Evolutionary conservation across 108 stramenopile species (phyloP).

Genomic region (Asterionellopsis glacialis): DNA sequence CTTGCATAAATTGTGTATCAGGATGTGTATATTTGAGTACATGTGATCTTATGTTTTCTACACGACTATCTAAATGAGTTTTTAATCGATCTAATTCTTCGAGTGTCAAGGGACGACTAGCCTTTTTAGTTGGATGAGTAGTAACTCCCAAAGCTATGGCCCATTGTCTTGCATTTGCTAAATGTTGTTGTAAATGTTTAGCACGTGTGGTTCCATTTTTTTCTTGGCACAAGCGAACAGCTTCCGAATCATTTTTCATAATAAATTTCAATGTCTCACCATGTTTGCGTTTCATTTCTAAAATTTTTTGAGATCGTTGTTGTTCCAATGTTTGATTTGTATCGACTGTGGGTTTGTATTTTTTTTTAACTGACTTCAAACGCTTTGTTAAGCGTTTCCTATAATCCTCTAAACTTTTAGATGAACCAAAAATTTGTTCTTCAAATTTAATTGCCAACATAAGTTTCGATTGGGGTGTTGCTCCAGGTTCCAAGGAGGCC

Average conservation of each 20-base stretch:
- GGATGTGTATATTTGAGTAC: slow-evolving; percentile 64
- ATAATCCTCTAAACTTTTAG: slow-evolving; percentile 57
- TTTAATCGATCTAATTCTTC: slow-evolving; percentile 35
- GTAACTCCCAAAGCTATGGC: slow-evolving; percentile 44
- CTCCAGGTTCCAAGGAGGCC: slow-evolving; percentile 67
- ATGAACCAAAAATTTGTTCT: slow-evolving; percentile 65
- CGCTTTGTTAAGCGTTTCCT: slow-evolving; percentile 63
- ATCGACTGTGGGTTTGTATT: slow-evolving; percentile 28
- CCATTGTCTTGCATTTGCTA: slow-evolving; percentile 43
- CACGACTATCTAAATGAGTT: slow-evolving; percentile 41
- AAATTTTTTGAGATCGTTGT: slow-evolving; percentile 23
- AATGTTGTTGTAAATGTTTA: slow-evolving; percentile 47
- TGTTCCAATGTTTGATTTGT: slow-evolving; percentile 4
- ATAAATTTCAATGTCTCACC: slow-evolving; percentile 57
- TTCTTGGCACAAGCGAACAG: slow-evolving; percentile 39
- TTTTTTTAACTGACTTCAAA: slow-evolving; percentile 70
- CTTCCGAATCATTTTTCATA: slow-evolving; percentile 40
- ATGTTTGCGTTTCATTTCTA: slow-evolving; percentile 40
- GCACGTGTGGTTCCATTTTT: slow-evolving; percentile 40
- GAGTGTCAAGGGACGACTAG: background rate
- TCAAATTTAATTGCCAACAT: slow-evolving; percentile 77
- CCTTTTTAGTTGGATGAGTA: slow-evolving; percentile 3
- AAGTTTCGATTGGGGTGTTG: slow-evolving; percentile 61
- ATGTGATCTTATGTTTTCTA: slow-evolving; percentile 67
- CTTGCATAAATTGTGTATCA: slow-evolving; percentile 48